phyloP scores from a whole-genome alignment of 2,329 filamentous ascomycete genomes.

The Ophiocordyceps camponoti-rufipedis region DNA sequence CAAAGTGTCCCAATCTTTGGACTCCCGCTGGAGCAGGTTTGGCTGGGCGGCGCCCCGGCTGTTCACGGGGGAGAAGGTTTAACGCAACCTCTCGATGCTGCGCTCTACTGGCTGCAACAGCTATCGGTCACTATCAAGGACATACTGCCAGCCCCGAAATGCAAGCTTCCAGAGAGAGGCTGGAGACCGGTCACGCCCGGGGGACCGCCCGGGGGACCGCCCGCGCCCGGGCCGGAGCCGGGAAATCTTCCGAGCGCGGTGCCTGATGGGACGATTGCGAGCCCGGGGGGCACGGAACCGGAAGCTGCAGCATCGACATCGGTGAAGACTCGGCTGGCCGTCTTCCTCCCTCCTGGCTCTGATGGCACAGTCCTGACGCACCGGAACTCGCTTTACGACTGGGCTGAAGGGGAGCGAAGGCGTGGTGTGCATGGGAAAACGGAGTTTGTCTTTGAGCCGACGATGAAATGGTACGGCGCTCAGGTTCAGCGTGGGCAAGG shows the following conservation, averaged over 20 bases:
- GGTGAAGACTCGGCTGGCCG: conserved; percentile 11
- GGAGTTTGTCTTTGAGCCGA: conserved; percentile 25
- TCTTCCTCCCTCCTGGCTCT: conserved; percentile 28
- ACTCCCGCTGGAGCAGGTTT: conserved; percentile 22
- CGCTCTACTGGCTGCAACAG: conserved; percentile 17
- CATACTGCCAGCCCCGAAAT: conserved; percentile 16
- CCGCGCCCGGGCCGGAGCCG: not conserved
- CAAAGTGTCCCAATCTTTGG: conserved; percentile 8
- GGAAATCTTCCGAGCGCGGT: not conserved
- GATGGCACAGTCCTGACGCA: conserved; percentile 13
- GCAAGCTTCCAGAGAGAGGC: conserved; percentile 12
- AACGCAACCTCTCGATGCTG: conserved; percentile 21
- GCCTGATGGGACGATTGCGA: not conserved
- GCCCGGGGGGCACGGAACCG: conserved; percentile 7
- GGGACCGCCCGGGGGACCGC: not conserved
- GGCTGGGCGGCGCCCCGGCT: conserved; percentile 21
- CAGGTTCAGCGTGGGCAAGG: conserved; percentile 27
- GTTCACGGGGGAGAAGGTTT: conserved; percentile 4
- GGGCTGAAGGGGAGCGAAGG: conserved; percentile 8
- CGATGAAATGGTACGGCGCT: conserved; percentile 31
- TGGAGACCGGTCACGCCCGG: conserved; percentile 17
- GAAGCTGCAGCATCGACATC: conserved; percentile 5
- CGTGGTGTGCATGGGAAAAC: conserved; percentile 1
- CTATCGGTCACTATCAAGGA: conserved; percentile 14
- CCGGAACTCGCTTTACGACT: conserved; percentile 25